Evolutionary conservation across 495 filamentous ascomycete species (phyloP), one percentile per base, ranked within the genome.

Genomic region (Daldinia childiae): DNA sequence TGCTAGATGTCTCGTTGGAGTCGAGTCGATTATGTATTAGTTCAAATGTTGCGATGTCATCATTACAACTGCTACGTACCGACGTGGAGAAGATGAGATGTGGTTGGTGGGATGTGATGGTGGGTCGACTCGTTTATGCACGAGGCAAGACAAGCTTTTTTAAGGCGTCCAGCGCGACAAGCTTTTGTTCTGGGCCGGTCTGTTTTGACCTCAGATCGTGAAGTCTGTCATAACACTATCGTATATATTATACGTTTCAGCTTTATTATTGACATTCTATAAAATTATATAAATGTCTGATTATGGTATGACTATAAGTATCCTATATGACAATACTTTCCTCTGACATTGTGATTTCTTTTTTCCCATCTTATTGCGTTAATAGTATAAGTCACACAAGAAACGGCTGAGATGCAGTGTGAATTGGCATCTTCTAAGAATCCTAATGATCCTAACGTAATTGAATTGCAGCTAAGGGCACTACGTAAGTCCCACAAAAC

Each of bases 61-160:
- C 64, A 73, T 64, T 41, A 8, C 45, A 8, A 36, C 30, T 56
- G 24, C 38, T 57, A 57, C 54, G 54, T 57, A 57, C 54, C 27
- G 27, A 2, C 17, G 38, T 52, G 58, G 43, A 58, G 41, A 55
- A 55, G 58, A 52, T 14, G 15, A 15, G 12, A 12, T 11, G 55
- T 68, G 70, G 39, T 73, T 73, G 70, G 70, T 17, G n/a, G 14
- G n/a, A 36, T 58, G 54, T 19, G 19, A 29, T 38, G 38, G 59
- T 68, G 61, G 70, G 39, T 57, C 65, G 29, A 68, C 62, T 73
- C 70, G 61, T 65, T 65, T 68, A 73, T 73, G 70, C 70, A 73
- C 57, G 71, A 68, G 34, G 58, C 50, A 68, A 73, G 71, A 73
- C 71, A 73, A 73, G 71, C 71, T 73, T 73, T 73, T 73, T 73